A percentile compares a stretch with the other conserved stretches of the same genome.
These are phyloP conservation scores for Apiotrichum montevideense DNA, from an alignment of 1,284 basidiomycete genomes.

Conservation along the genomic window DNA sequence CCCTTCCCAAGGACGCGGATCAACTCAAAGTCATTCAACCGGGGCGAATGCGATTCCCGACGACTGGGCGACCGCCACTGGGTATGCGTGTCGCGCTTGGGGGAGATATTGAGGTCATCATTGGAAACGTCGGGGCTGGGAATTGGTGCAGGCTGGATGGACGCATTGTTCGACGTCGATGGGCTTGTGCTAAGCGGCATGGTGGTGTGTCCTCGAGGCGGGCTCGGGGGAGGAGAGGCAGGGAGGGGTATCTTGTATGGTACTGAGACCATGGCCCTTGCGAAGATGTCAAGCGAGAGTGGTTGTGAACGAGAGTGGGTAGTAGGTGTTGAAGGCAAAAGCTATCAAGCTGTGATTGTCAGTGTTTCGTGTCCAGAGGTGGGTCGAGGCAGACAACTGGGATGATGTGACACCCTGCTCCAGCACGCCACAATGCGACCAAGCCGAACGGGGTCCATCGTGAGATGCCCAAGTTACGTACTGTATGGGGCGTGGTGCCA, in stretches of 20 bases:
- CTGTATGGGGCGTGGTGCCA: no score
- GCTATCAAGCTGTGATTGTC: no score
- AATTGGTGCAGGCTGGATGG: not conserved
- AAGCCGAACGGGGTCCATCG: no score
- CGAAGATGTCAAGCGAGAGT: not conserved
- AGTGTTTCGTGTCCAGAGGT: no score
- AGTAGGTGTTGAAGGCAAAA: no score
- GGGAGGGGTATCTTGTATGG: slow-evolving; percentile 13
- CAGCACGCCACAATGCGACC: no score
- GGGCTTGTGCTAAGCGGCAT: not conserved
- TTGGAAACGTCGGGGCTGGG: slow-evolving; percentile 9
- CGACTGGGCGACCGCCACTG: not conserved
- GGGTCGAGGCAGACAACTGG: no score
- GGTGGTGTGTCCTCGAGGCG: slow-evolving; percentile 4
- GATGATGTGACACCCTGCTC: no score
- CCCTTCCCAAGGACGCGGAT: slow-evolving; percentile 92
- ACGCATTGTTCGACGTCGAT: not conserved
- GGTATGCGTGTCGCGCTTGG: not conserved
- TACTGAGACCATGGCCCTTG: slow-evolving; percentile 11
- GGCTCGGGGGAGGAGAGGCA: slow-evolving; percentile 16
- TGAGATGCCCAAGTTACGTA: no score
- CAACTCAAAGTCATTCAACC: slow-evolving; percentile 89
- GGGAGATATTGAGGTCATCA: slow-evolving; percentile 5
- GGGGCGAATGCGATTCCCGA: slow-evolving; percentile 54
- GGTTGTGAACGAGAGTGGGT: not conserved